Percentiles rank a stretch among this genome's conserved stretches.
These are phyloP conservation scores for Chrysanthemum seticuspe DNA, from an alignment of 129 eudicot species.

Conservation along the genomic window DNA sequence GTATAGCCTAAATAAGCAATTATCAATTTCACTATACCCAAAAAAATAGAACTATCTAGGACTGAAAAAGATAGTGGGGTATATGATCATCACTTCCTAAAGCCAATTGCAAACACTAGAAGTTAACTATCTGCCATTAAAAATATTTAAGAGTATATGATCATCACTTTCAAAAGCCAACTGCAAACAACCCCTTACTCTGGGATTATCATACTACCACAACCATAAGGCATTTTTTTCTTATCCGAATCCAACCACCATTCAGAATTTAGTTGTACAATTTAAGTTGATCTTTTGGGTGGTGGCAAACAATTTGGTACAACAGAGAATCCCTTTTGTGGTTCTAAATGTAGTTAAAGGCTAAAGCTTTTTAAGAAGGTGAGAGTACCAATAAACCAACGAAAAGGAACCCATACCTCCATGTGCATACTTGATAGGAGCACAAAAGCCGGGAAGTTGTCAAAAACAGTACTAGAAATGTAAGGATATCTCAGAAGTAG, in stretches of 20 bases:
- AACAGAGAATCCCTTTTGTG: neutral
- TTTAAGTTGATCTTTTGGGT: neutral
- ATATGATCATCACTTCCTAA: no score
- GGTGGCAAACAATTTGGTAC: constrained; percentile 17
- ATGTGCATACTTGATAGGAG: constrained; percentile 15
- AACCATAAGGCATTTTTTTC: neutral
- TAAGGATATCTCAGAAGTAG: neutral
- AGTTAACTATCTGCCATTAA: no score
- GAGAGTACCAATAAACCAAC: constrained; percentile 20
- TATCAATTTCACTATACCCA: no score
- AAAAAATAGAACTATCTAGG: no score
- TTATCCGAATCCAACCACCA: neutral
- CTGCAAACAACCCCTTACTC: no score
- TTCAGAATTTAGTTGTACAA: neutral
- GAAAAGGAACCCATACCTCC: constrained; percentile 26
- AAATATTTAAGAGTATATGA: no score
- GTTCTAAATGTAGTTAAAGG: constrained; percentile 22
- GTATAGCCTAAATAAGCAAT: no score
- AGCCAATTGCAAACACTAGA: no score
- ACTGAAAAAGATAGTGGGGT: no score
- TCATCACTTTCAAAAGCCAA: no score
- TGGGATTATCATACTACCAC: neutral
- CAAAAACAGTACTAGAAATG: neutral
- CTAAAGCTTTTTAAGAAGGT: constrained; percentile 20
- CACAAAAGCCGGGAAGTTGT: constrained; percentile 20